These are phyloP conservation scores for Metschnikowia bowlesiae DNA, from an alignment of 805 yeast species.

Conservation along the genomic window DNA sequence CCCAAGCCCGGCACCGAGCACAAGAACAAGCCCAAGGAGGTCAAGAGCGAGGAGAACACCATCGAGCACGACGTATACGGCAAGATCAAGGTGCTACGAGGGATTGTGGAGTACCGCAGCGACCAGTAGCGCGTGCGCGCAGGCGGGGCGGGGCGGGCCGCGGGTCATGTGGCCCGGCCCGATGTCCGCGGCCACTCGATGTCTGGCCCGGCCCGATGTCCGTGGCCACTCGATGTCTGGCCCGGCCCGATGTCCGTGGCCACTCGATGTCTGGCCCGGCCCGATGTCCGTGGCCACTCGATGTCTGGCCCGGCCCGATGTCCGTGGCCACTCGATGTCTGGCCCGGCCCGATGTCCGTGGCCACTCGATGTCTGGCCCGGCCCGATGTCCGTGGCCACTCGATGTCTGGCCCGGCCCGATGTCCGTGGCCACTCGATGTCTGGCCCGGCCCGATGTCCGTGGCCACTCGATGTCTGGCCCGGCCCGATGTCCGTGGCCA, in stretches of 20 bases:
- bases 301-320: background rate
- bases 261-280: too few relatives aligned
- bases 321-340: too few relatives aligned
- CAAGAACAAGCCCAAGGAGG: slow-evolving; percentile 51
- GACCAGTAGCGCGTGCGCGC: slow-evolving; percentile 3
- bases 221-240: too few relatives aligned
- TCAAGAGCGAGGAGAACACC: slow-evolving; percentile 46
- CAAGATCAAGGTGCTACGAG: slow-evolving; percentile 56
- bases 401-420: background rate
- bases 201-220: background rate
- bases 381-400: too few relatives aligned
- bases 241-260: background rate
- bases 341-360: background rate
- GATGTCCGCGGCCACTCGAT: too few relatives aligned
- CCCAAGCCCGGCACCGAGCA: slow-evolving; percentile 69
- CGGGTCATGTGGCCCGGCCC: background rate
- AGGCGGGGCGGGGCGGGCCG: background rate
- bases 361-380: too few relatives aligned
- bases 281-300: too few relatives aligned
- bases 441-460: background rate
- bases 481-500: background rate
- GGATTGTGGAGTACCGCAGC: slow-evolving; percentile 49
- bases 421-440: too few relatives aligned
- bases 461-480: too few relatives aligned
- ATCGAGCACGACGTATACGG: slow-evolving; percentile 55